Conservation (phyloP, 371 early-diverging fungal species). For the Conidiobolus incongruus region DNA sequence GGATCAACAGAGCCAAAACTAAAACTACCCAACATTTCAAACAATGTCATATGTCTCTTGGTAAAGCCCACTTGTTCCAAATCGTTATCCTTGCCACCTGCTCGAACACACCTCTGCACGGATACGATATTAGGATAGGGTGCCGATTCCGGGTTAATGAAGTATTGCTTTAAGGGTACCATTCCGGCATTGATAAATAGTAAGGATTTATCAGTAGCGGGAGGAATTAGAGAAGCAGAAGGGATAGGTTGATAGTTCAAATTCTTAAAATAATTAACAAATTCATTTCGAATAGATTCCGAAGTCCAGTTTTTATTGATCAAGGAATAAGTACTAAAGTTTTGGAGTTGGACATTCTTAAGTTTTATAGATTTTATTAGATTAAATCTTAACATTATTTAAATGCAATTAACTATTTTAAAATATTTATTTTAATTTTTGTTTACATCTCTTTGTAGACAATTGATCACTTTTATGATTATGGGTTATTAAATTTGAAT, state of each 20-base stretch:
- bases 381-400: too few species aligned
- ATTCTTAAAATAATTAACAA: slow-evolving; percentile 11
- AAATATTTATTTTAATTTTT: too few species aligned
- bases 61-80: slow-evolving; percentile 59
- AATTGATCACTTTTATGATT: too few species aligned
- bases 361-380: too few species aligned
- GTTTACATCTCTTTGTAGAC: too few species aligned
- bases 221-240: slow-evolving; percentile 24
- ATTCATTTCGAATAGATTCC: slow-evolving; percentile 11
- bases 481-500: slow-evolving; percentile 7
- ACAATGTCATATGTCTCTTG: slow-evolving; percentile 59
- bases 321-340: too few species aligned
- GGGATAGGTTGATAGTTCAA: slow-evolving; percentile 7
- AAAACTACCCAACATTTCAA: slow-evolving; percentile 71
- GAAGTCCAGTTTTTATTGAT: too few species aligned
- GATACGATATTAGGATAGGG: slow-evolving; percentile 33
- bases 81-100: slow-evolving; percentile 68
- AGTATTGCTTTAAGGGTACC: slow-evolving; percentile 56
- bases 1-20: slow-evolving; percentile 48
- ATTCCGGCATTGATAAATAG: slow-evolving; percentile 66
- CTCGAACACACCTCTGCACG: slow-evolving; percentile 52
- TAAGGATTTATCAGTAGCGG: slow-evolving; percentile 41
- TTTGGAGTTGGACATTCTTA: too few species aligned
- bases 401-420: too few species aligned
- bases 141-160: slow-evolving; percentile 31